Percentiles rank a stretch among this genome's conserved stretches.
Conservation (phyloP, 306 rosid genomes). For the Ziziphus jujuba region DNA sequence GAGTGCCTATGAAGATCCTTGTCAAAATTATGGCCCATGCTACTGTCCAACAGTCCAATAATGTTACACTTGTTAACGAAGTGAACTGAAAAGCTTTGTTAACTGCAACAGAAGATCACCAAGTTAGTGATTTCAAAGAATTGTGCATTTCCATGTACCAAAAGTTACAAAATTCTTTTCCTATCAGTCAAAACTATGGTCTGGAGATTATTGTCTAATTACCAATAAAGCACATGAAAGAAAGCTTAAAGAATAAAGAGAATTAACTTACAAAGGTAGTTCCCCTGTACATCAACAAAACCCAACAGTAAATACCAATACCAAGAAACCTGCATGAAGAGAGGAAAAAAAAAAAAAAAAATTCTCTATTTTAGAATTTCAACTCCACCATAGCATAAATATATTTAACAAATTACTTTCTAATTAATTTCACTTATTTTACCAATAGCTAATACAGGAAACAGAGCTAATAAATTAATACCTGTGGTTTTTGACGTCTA, state of each 20-base stretch:
- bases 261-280: conserved; percentile 50
- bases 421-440: too few relatives aligned
- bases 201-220: too few relatives aligned
- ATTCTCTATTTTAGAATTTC: too few relatives aligned
- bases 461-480: conserved; percentile 4
- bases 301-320: conserved; percentile 69
- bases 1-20: conserved; percentile 54
- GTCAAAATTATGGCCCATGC: conserved; percentile 66
- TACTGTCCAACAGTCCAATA: conserved; percentile 63
- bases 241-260: background rate
- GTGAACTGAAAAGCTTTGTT: conserved; percentile 65
- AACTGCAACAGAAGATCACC: conserved; percentile 45
- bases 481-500: conserved; percentile 53
- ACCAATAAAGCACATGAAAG: too few relatives aligned
- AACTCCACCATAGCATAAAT: too few relatives aligned
- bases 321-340: conserved; percentile 67
- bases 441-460: too few relatives aligned
- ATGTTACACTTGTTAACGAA: conserved; percentile 64
- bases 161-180: too few relatives aligned
- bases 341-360: too few relatives aligned
- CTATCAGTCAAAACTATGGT: too few relatives aligned
- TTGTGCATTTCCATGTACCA: too few relatives aligned
- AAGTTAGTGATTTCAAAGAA: background rate
- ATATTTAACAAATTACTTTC: too few relatives aligned
- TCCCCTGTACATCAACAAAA: conserved; percentile 69